These are phyloP conservation scores for Pleoardoris graminearum DNA, from an alignment of 2,329 filamentous ascomycete genomes.

Conservation along the genomic window DNA sequence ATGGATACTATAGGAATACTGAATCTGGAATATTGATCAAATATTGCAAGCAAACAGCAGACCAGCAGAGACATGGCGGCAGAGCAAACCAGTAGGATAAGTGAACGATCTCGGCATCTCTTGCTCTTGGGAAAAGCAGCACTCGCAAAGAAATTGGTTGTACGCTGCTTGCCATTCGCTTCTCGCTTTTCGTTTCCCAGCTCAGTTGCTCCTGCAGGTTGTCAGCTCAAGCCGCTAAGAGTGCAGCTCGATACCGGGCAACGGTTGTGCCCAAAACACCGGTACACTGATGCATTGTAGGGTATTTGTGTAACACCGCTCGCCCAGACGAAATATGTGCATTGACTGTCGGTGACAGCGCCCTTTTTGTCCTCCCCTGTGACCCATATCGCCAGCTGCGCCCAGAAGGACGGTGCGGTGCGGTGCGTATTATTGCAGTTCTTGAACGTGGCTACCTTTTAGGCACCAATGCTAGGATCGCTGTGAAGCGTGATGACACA, in stretches of 20 bases:
- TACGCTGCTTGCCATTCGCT: constrained; percentile 20
- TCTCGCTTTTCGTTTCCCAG: constrained; percentile 29
- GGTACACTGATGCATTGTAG: background rate
- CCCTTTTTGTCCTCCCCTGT: background rate
- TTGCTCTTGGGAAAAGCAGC: background rate
- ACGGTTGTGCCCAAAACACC: constrained; percentile 3
- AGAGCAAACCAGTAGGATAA: background rate
- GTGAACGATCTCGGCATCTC: background rate
- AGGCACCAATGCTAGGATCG: background rate
- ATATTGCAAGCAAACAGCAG: background rate
- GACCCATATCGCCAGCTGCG: background rate
- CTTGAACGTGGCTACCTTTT: background rate
- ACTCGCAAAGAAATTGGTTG: too few species aligned
- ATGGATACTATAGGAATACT: too few species aligned
- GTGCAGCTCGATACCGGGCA: constrained; percentile 14
- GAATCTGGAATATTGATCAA: too few species aligned
- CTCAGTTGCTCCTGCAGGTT: constrained; percentile 20
- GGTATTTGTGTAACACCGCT: background rate
- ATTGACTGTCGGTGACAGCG: too few species aligned
- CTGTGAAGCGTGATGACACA: background rate
- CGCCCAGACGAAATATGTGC: too few species aligned
- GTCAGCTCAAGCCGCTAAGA: constrained; percentile 12
- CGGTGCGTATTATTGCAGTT: too few species aligned
- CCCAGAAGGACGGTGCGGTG: background rate
- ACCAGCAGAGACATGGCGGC: background rate